Evolutionary conservation across 2,329 filamentous ascomycete species (phyloP).

Genomic region (Alternaria incomplexa): DNA sequence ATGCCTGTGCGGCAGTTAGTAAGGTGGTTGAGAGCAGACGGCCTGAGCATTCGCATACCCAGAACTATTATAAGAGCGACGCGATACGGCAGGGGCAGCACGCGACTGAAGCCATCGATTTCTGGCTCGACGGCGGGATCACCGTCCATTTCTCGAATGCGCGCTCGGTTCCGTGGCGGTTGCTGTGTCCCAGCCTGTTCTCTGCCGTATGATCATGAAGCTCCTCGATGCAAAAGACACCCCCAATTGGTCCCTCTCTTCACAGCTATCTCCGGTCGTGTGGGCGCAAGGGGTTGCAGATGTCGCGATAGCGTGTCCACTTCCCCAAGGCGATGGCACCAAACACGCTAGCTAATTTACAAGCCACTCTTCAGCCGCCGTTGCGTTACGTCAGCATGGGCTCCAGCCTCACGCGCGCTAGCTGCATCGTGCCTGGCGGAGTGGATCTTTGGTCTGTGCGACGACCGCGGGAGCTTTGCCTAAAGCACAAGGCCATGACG

Average conservation of each 20-base stretch:
- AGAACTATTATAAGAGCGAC: slow-evolving; percentile 84
- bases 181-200: slow-evolving; percentile 29
- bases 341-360: slow-evolving; percentile 12
- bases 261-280: not conserved
- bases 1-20: slow-evolving; percentile 64
- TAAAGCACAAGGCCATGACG: slow-evolving; percentile 37
- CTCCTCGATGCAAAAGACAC: not conserved
- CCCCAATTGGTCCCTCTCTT: slow-evolving; percentile 13
- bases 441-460: slow-evolving; percentile 1
- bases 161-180: slow-evolving; percentile 23
- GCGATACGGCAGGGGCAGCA: slow-evolving; percentile 87
- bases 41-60: slow-evolving; percentile 61
- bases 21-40: not conserved
- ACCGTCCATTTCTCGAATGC: slow-evolving; percentile 66
- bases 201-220: slow-evolving; percentile 28
- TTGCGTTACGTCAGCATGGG: slow-evolving; percentile 20
- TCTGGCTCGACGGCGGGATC: slow-evolving; percentile 70
- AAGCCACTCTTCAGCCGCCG: slow-evolving; percentile 15
- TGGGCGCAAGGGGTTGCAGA: slow-evolving; percentile 25
- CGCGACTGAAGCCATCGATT: slow-evolving; percentile 85
- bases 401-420: slow-evolving; percentile 27
- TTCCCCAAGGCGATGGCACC: slow-evolving; percentile 29
- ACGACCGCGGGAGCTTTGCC: slow-evolving; percentile 23
- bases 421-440: not conserved
- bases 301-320: slow-evolving; percentile 38